Percentiles rank a stretch among this genome's conserved stretches.
phyloP scores from a whole-genome alignment of 164 flowering plant species.

The Tetrastigma voinierianum region DNA sequence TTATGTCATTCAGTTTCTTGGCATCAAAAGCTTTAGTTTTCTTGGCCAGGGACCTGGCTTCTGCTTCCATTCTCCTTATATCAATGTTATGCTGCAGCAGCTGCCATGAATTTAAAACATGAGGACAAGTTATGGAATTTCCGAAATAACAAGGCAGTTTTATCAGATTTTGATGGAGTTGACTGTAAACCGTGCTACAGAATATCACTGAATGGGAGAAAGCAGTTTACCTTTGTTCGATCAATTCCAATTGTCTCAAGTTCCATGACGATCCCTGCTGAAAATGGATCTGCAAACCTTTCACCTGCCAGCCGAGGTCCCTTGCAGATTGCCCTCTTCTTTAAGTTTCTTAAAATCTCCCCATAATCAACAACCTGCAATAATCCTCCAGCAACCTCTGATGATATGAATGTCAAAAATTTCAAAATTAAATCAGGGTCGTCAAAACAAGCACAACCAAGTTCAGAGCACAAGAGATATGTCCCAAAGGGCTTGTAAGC shows the following conservation, averaged over 20 bases:
- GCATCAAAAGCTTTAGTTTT: slow-evolving; percentile 9
- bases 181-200: too few species aligned
- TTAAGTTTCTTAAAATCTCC: slow-evolving; percentile 13
- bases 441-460: slow-evolving; percentile 34
- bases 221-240: slow-evolving; percentile 13
- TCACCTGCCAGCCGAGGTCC: slow-evolving; percentile 4
- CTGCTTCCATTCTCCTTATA: slow-evolving; percentile 2
- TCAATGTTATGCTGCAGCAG: slow-evolving; percentile 8
- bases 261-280: slow-evolving; percentile 23
- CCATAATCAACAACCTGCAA: slow-evolving; percentile 17
- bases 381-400: not conserved
- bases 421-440: slow-evolving; percentile 27
- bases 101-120: not conserved
- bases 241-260: slow-evolving; percentile 28
- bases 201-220: too few species aligned
- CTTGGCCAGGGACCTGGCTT: not conserved
- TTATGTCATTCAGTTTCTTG: slow-evolving; percentile 31
- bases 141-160: too few species aligned
- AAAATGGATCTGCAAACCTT: slow-evolving; percentile 4
- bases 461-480: slow-evolving; percentile 35
- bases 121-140: too few species aligned
- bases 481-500: slow-evolving; percentile 47
- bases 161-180: too few species aligned
- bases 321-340: slow-evolving; percentile 2
- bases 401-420: not conserved